phyloP scores from a whole-genome alignment of 352 stramenopile genomes.

The Phytopythium kandeliae region DNA sequence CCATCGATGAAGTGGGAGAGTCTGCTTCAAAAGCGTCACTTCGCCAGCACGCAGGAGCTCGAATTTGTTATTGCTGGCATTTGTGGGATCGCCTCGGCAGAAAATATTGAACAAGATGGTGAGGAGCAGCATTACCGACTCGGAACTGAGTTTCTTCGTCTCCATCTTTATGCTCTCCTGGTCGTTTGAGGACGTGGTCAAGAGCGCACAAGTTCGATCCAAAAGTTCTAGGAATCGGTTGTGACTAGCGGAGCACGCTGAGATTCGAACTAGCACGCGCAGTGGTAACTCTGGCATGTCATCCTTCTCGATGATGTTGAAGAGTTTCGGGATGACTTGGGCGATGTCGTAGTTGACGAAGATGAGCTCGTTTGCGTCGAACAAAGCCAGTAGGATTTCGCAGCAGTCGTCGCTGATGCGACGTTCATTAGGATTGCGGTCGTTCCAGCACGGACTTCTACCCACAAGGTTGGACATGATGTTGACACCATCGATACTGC shows the following conservation, averaged over 20 bases:
- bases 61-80: slow-evolving; percentile 1
- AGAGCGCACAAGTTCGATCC: slow-evolving; percentile 16
- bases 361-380: slow-evolving; percentile 35
- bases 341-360: slow-evolving; percentile 42
- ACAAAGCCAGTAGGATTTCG: slow-evolving; percentile 40
- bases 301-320: slow-evolving; percentile 29
- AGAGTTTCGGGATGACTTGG: slow-evolving; percentile 38
- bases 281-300: slow-evolving; percentile 35
- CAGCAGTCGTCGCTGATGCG: slow-evolving; percentile 37
- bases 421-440: slow-evolving; percentile 7
- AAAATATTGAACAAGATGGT: slow-evolving; percentile 63
- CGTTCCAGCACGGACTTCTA: slow-evolving; percentile 4
- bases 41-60: slow-evolving; percentile 20
- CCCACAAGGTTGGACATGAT: slow-evolving; percentile 25
- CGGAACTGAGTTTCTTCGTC: slow-evolving; percentile 9
- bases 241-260: slow-evolving; percentile 25
- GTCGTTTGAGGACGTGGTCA: slow-evolving; percentile 12
- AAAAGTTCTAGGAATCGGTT: slow-evolving; percentile 32
- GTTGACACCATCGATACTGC: slow-evolving; percentile 32
- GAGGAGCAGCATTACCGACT: slow-evolving; percentile 25
- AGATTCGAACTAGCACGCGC: slow-evolving; percentile 42
- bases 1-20: slow-evolving; percentile 55
- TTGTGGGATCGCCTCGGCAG: slow-evolving; percentile 13
- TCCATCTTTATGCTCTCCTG: neutral
- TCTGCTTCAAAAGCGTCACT: slow-evolving; percentile 31